These are phyloP conservation scores for Alternaria panax DNA, from an alignment of 2,329 filamentous ascomycete genomes.

Conservation along the genomic window DNA sequence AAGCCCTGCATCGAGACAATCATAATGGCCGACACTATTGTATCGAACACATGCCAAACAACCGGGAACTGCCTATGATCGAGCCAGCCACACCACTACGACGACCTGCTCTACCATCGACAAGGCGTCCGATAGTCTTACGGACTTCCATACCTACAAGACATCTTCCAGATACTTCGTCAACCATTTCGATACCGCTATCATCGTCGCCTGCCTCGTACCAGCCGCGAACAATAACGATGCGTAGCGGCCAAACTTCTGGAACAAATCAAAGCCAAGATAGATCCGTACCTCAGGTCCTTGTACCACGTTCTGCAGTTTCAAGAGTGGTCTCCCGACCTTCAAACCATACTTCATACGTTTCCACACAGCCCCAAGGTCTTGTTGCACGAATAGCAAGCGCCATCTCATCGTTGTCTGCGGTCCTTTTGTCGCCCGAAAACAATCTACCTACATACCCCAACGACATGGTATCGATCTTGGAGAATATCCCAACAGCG, in stretches of 20 bases:
- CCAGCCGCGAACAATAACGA: neutral
- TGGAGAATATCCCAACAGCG: too few species aligned
- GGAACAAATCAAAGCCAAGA: neutral
- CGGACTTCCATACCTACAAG: neutral
- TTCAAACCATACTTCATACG: neutral
- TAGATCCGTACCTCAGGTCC: neutral
- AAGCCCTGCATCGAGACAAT: neutral
- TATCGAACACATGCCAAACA: neutral
- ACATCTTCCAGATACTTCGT: neutral
- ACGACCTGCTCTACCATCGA: neutral
- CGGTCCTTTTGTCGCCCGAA: neutral
- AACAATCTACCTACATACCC: neutral
- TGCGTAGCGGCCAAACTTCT: neutral
- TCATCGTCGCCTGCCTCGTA: neutral
- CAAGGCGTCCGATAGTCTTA: neutral
- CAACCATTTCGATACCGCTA: neutral
- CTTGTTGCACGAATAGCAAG: conserved; percentile 1
- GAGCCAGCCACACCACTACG: neutral
- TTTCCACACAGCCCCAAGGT: neutral
- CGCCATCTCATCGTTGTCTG: conserved; percentile 1
- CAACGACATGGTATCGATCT: neutral
- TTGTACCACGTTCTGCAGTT: neutral
- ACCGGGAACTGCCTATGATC: neutral
- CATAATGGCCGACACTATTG: neutral
- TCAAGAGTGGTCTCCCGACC: neutral